Conservation (phyloP, 208 protist species). For the Crithidia acanthocephali region DNA sequence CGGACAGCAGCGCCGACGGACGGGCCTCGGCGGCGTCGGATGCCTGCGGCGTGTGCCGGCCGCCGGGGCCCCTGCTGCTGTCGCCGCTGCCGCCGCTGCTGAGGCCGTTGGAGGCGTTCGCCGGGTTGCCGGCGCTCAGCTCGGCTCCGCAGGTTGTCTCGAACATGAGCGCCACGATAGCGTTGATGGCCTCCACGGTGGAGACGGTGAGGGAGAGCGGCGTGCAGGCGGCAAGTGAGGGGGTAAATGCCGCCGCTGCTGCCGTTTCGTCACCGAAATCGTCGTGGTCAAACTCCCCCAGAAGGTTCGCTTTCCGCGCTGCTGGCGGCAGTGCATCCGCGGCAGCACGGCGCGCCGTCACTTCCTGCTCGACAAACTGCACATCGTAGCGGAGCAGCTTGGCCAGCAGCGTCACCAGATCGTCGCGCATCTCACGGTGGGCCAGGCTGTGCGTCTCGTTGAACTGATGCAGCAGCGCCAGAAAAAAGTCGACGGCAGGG, state of each 20-base stretch:
- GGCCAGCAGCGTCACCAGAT: conserved; percentile 53
- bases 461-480: conserved; percentile 58
- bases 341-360: conserved; percentile 16
- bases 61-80: not conserved
- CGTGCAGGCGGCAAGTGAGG: not conserved
- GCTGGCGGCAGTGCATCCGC: not conserved
- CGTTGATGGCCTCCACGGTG: conserved; percentile 66
- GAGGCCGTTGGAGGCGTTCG: conserved; percentile 7
- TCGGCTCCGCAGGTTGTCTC: conserved; percentile 75
- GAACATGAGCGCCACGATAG: conserved; percentile 61
- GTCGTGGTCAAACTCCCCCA: not conserved
- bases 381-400: conserved; percentile 50
- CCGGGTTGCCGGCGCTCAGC: conserved; percentile 29
- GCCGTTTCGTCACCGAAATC: not conserved
- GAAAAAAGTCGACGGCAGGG: conserved; percentile 62
- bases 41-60: not conserved
- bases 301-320: not conserved
- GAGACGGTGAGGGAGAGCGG: conserved; percentile 25
- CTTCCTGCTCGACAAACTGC: conserved; percentile 17
- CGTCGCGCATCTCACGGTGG: conserved; percentile 74
- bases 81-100: no score
- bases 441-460: conserved; percentile 48
- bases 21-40: not conserved
- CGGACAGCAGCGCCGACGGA: conserved; percentile 30
- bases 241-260: not conserved